Percentiles rank a stretch among this genome's conserved stretches.
These are phyloP conservation scores for Ustilago esculenta DNA, from an alignment of 1,284 basidiomycete species.

Conservation along the genomic window DNA sequence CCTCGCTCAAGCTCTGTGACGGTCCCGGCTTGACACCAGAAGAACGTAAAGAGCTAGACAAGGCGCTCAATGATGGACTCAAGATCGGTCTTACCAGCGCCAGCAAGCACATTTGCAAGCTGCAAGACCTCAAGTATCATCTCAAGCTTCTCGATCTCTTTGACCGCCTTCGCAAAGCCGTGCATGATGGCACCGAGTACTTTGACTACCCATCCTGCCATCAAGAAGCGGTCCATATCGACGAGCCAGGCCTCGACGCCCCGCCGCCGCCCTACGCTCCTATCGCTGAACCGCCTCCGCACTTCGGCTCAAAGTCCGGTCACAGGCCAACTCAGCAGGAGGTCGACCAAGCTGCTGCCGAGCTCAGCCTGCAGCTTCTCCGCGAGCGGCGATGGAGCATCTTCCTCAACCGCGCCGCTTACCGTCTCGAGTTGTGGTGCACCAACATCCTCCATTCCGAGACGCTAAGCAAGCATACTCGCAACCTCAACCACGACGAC, in stretches of 20 bases:
- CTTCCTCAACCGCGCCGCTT: conserved; percentile 48
- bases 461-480: conserved; percentile 3
- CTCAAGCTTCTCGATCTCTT: conserved; percentile 46
- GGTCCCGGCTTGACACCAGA: conserved; percentile 24
- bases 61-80: conserved; percentile 30
- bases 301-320: conserved; percentile 13
- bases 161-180: conserved; percentile 32
- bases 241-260: conserved; percentile 40
- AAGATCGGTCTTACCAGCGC: conserved; percentile 17
- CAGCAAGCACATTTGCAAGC: conserved; percentile 2
- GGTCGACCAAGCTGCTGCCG: conserved; percentile 18
- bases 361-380: conserved; percentile 23
- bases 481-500: too few species aligned
- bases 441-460: conserved; percentile 28
- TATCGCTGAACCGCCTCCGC: conserved; percentile 17
- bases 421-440: conserved; percentile 52
- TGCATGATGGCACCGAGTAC: conserved; percentile 37
- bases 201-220: conserved; percentile 40
- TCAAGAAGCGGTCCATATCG: conserved; percentile 25
- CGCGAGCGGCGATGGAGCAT: conserved; percentile 43
- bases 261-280: conserved; percentile 44
- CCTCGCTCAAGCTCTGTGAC: conserved; percentile 36
- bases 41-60: conserved; percentile 33
- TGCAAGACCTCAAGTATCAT: conserved; percentile 34
- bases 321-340: conserved; percentile 22